Percentiles rank a stretch among this genome's conserved stretches.
phyloP scores from a whole-genome alignment of 441 rosid genomes.

The Gossypium schwendimanii region DNA sequence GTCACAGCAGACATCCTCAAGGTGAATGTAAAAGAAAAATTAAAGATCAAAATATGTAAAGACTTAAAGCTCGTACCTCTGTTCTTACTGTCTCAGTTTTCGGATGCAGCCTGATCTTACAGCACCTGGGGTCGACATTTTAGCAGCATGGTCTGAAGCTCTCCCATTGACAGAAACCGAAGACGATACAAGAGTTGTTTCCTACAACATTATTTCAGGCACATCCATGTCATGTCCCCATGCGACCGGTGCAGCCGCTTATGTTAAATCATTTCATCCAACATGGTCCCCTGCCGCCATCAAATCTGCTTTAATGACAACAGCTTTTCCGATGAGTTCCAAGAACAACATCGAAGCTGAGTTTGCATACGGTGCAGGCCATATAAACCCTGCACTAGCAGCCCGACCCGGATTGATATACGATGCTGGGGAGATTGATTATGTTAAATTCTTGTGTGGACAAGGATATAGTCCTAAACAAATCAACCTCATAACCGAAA shows the following conservation, averaged over 20 bases:
- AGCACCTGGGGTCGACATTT: constrained; percentile 49
- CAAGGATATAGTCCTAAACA: constrained; percentile 37
- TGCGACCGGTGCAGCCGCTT: constrained; percentile 27
- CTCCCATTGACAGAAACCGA: neutral
- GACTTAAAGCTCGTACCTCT: too few species aligned
- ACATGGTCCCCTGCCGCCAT: constrained; percentile 55
- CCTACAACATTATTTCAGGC: constrained; percentile 28
- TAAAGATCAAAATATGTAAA: too few species aligned
- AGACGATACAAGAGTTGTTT: constrained; percentile 25
- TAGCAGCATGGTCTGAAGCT: constrained; percentile 40
- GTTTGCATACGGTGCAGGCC: constrained; percentile 61
- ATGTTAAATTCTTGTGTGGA: constrained; percentile 46
- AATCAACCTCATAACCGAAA: constrained; percentile 32
- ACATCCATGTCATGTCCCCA: constrained; percentile 70
- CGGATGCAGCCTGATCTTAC: constrained; percentile 37
- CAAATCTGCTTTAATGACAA: constrained; percentile 49
- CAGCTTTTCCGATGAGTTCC: constrained; percentile 41
- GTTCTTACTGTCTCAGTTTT: neutral
- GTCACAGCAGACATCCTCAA: constrained; percentile 35
- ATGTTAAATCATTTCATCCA: constrained; percentile 34
- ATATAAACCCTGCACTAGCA: constrained; percentile 37
- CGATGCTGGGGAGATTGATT: constrained; percentile 43
- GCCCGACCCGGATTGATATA: constrained; percentile 52
- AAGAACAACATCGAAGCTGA: constrained; percentile 26
- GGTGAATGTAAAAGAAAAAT: constrained; percentile 14